Base-by-base conservation (phyloP, 495 filamentous ascomycete genomes). In the Thermothielavioides terrestris region DNA sequence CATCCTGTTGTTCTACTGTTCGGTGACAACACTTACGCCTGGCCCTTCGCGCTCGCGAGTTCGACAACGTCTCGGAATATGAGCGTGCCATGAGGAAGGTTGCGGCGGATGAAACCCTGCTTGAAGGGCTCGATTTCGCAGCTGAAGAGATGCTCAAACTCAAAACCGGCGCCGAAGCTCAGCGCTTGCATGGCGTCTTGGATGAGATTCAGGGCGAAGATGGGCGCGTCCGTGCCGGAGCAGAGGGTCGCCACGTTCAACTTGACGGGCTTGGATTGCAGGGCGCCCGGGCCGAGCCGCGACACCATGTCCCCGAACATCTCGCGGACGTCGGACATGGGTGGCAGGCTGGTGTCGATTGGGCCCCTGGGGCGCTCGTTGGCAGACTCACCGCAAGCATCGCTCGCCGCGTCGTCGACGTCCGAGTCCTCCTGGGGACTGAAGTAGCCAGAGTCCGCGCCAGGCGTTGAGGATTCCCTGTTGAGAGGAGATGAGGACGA, bases 81-180 rank as follows among this genome's bases (percentile, higher is more conserved):
- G 25, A 81, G 64, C 0, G 68, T 69, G 0, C 46, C 50, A 11
- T 79, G 76, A 9, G 73, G 68, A 47, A 84, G 81, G 62, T 92
- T 94, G 12, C 84, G 72, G 53, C 84, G 74, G 52, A 94, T 92
- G 60, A 86, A 91, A 2, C 80, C 80, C 58, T 91, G 86, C 57
- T 92, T 92, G 63, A 75, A 84, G 0, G 79, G 74, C 38, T 80
- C 85, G 38, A 89, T 88, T 63, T 94, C 88, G 18, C 80, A 85
- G 54, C 84, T 88, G 62, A 89, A 92, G 2, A 78, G 51, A 59
- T 94, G 88, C 0, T 75, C 57, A 23, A 87, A 67, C 3, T 69
- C 42, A 5, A 85, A 63, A 9, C 54, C 37, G 14, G 47, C 23
- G 5, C 49, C 48, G 15, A 52, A 20, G 36, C 43, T 44, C 44